These are phyloP conservation scores for Rhodomyrtus tomentosa DNA, from an alignment of 345 rosid species.

Conservation along the genomic window DNA sequence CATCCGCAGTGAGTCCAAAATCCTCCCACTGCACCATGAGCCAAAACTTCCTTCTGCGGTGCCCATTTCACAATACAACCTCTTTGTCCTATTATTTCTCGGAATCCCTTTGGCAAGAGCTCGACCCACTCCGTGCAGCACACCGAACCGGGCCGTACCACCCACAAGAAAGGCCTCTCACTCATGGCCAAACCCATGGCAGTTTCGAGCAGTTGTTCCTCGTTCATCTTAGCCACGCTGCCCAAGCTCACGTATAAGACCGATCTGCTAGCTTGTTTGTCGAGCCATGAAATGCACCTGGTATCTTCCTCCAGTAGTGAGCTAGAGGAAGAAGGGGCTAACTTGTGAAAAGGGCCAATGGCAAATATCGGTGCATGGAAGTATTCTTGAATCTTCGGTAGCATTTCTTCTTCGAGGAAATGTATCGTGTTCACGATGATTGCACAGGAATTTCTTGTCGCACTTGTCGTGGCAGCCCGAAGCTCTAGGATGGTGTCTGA, in stretches of 20 bases:
- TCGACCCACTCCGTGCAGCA: neutral
- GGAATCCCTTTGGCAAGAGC: slow-evolving; percentile 1
- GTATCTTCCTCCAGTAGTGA: slow-evolving; percentile 5
- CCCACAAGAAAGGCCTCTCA: slow-evolving; percentile 20
- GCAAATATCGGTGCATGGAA: neutral
- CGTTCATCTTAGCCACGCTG: slow-evolving; percentile 11
- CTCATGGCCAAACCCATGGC: slow-evolving; percentile 17
- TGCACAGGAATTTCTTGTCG: slow-evolving; percentile 3
- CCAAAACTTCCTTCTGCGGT: slow-evolving; percentile 15
- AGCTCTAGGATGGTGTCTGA: neutral
- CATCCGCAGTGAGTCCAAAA: slow-evolving; percentile 24
- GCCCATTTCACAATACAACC: slow-evolving; percentile 22
- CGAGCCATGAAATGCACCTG: slow-evolving; percentile 15
- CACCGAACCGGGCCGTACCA: slow-evolving; percentile 9
- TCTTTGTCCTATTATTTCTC: slow-evolving; percentile 2
- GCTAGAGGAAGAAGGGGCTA: neutral
- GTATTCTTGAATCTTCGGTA: neutral
- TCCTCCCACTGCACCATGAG: slow-evolving; percentile 13
- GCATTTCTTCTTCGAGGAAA: slow-evolving; percentile 6
- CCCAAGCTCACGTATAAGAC: slow-evolving; percentile 19
- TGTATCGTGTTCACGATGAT: slow-evolving; percentile 11
- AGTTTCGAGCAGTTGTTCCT: slow-evolving; percentile 7
- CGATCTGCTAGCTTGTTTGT: slow-evolving; percentile 4
- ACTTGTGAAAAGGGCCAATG: slow-evolving; percentile 12
- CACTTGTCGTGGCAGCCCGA: neutral